Evolutionary conservation across 2,329 filamentous ascomycete genomes (phyloP).

Genomic region (Capronia coronata): DNA sequence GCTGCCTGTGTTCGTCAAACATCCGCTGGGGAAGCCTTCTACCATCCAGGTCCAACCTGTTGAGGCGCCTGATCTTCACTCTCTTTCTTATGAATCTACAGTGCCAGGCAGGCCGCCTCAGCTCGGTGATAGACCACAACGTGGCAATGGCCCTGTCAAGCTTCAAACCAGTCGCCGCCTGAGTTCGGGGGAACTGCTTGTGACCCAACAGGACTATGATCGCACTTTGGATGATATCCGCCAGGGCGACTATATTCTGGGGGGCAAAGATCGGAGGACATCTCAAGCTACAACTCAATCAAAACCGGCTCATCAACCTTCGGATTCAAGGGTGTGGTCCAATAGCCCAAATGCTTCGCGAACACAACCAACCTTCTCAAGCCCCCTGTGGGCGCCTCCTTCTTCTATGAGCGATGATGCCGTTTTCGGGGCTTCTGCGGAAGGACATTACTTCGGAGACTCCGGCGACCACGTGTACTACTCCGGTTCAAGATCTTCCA

Average conservation of each 20-base stretch:
- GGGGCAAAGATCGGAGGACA: constrained; percentile 21
- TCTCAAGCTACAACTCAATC: constrained; percentile 7
- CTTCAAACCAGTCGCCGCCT: constrained; percentile 27
- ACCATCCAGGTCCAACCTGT: constrained; percentile 4
- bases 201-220: constrained; percentile 25
- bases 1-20: constrained; percentile 20
- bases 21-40: constrained; percentile 15
- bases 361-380: constrained; percentile 1
- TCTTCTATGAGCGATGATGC: constrained; percentile 6
- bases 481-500: background rate
- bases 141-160: constrained; percentile 29
- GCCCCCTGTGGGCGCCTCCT: constrained; percentile 6
- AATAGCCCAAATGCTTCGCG: constrained; percentile 8
- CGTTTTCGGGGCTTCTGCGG: background rate
- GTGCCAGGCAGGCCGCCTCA: constrained; percentile 24
- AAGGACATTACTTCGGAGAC: background rate
- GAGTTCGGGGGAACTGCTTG: constrained; percentile 27
- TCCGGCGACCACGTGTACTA: constrained; percentile 3
- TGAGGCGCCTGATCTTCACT: constrained; percentile 7
- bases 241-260: constrained; percentile 27
- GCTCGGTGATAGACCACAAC: constrained; percentile 23
- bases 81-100: constrained; percentile 23
- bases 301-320: constrained; percentile 4
- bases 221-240: constrained; percentile 26
- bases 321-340: background rate